Conservation (phyloP, 2,329 filamentous ascomycete genomes). For the Tolypocladium album region DNA sequence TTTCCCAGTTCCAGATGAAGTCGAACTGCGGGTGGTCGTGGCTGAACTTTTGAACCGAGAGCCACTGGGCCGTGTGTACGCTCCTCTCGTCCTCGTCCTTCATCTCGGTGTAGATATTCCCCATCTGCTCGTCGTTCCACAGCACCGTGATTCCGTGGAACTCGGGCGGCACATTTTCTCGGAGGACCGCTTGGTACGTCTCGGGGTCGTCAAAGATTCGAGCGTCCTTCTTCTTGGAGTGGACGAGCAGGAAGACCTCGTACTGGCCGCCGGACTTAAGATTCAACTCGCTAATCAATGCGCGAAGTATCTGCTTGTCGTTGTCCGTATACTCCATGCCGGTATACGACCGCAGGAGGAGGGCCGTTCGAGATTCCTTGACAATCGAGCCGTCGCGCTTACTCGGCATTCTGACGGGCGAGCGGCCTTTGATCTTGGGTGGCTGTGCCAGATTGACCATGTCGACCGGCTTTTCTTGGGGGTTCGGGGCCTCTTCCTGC, state of each 20-base stretch:
- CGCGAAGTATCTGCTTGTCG: slow-evolving; percentile 67
- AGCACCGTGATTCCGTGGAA: slow-evolving; percentile 61
- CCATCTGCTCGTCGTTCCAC: slow-evolving; percentile 66
- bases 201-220: slow-evolving; percentile 49
- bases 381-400: slow-evolving; percentile 10
- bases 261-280: slow-evolving; percentile 72
- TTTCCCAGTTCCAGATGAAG: slow-evolving; percentile 81
- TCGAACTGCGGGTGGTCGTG: slow-evolving; percentile 71
- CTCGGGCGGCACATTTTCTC: slow-evolving; percentile 55
- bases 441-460: neutral
- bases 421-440: slow-evolving; percentile 7
- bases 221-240: slow-evolving; percentile 55
- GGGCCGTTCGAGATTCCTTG: slow-evolving; percentile 50
- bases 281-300: slow-evolving; percentile 67
- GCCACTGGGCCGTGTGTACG: slow-evolving; percentile 55
- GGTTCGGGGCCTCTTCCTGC: neutral
- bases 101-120: slow-evolving; percentile 65
- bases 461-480: neutral
- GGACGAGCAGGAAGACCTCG: slow-evolving; percentile 68
- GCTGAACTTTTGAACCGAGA: slow-evolving; percentile 66
- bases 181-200: slow-evolving; percentile 49
- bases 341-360: slow-evolving; percentile 67
- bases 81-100: slow-evolving; percentile 45
- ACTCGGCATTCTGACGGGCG: slow-evolving; percentile 2
- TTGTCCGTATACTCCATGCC: slow-evolving; percentile 69